A percentile compares a stretch with the other conserved stretches of the same genome.
phyloP scores from a whole-genome alignment of 2,329 filamentous ascomycete species.

The Monosporascus sp. region DNA sequence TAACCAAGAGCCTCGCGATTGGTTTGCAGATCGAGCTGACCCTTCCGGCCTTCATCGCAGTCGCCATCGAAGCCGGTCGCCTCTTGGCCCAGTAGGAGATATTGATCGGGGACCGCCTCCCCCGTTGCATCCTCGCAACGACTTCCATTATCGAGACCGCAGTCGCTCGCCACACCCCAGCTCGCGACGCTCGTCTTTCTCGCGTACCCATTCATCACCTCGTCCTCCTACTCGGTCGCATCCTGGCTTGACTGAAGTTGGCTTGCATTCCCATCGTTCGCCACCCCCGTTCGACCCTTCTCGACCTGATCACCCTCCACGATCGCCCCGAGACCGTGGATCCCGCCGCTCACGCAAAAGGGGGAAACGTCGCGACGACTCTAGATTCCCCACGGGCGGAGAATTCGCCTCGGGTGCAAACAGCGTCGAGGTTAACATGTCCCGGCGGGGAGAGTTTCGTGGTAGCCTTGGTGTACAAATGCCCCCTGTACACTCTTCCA shows the following conservation, averaged over 20 bases:
- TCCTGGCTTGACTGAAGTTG: constrained; percentile 18
- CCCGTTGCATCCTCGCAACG: constrained; percentile 11
- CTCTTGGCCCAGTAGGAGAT: constrained; percentile 13
- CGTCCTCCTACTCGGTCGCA: constrained; percentile 15
- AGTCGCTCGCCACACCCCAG: constrained; percentile 21
- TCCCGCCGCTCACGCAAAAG: constrained; percentile 28
- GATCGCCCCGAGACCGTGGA: constrained; percentile 22
- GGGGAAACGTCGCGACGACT: constrained; percentile 33
- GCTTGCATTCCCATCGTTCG: constrained; percentile 18
- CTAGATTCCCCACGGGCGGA: constrained; percentile 30
- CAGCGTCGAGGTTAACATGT: constrained; percentile 47
- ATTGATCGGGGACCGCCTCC: constrained; percentile 13
- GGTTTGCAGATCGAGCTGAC: constrained; percentile 19
- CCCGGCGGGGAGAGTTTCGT: constrained; percentile 29
- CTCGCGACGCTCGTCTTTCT: constrained; percentile 25
- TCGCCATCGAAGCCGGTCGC: constrained; percentile 21
- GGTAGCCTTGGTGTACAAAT: constrained; percentile 30
- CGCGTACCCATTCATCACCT: constrained; percentile 23
- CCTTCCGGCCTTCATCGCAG: constrained; percentile 14
- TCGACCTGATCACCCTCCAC: constrained; percentile 18
- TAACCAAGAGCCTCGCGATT: constrained; percentile 16
- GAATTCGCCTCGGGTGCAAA: constrained; percentile 40
- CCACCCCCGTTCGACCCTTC: constrained; percentile 18
- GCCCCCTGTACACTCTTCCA: constrained; percentile 29
- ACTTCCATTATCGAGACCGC: constrained; percentile 18